These are phyloP conservation scores for Penicillium ochrochloron DNA, from an alignment of 495 filamentous ascomycete genomes.

Conservation along the genomic window DNA sequence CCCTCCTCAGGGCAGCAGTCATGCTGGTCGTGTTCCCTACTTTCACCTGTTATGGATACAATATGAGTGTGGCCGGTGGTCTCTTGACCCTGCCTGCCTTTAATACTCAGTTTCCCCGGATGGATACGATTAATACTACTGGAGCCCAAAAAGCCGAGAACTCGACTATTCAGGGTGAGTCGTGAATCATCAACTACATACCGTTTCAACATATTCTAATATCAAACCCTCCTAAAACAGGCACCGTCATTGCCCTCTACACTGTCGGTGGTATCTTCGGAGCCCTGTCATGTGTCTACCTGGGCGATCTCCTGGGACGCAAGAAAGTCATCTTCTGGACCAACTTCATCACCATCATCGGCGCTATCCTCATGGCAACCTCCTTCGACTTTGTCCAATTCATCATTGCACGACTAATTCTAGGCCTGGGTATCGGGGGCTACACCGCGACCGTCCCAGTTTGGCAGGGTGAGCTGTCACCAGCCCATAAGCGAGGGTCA, in stretches of 20 bases:
- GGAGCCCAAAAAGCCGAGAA: conserved; percentile 37
- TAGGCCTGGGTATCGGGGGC: conserved; percentile 64
- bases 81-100: conserved; percentile 46
- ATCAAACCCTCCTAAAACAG: conserved; percentile 1
- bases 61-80: conserved; percentile 53
- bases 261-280: conserved; percentile 40
- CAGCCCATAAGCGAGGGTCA: conserved; percentile 44
- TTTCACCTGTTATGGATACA: conserved; percentile 58
- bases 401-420: conserved; percentile 55
- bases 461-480: conserved; percentile 54
- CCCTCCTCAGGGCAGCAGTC: conserved; percentile 41
- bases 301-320: conserved; percentile 36
- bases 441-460: conserved; percentile 47
- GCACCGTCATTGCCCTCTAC: conserved; percentile 39
- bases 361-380: conserved; percentile 48
- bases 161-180: conserved; percentile 47
- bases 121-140: conserved; percentile 54
- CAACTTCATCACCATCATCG: conserved; percentile 37
- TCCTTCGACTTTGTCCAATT: conserved; percentile 39
- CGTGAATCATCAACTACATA: not conserved
- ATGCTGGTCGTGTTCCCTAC: conserved; percentile 49
- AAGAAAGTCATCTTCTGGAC: conserved; percentile 37
- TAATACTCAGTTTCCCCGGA: conserved; percentile 52
- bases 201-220: not conserved
- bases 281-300: conserved; percentile 35